A percentile compares a stretch with the other conserved stretches of the same genome.
Evolutionary conservation across 768 basidiomycete species (phyloP).

Genomic region (Macrolepiota fuliginosa): DNA sequence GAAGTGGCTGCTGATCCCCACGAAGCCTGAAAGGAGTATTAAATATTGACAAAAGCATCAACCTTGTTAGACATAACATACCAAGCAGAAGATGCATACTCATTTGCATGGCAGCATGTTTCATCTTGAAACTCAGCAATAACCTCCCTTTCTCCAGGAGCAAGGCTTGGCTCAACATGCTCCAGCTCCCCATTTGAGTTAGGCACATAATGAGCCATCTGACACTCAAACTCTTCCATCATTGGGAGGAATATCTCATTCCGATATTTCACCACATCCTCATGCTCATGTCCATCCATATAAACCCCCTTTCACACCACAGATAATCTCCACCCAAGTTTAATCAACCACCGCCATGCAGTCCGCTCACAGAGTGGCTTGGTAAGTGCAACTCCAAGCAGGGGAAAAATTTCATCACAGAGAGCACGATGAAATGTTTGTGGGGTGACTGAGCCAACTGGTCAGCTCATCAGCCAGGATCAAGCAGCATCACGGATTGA

Average conservation of each 20-base stretch:
- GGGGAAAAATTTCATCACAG: constrained; percentile 27
- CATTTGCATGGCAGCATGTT: constrained; percentile 26
- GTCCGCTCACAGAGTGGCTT: constrained; percentile 27
- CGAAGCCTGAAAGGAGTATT: constrained; percentile 7
- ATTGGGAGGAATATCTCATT: constrained; percentile 25
- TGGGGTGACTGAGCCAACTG: constrained; percentile 30
- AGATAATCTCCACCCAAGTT: constrained; percentile 29
- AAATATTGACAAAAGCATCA: not conserved
- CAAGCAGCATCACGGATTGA: constrained; percentile 24
- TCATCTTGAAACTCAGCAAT: constrained; percentile 31
- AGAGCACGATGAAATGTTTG: constrained; percentile 21
- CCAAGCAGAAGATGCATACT: constrained; percentile 16
- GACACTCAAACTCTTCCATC: constrained; percentile 19
- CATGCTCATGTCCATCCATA: constrained; percentile 25
- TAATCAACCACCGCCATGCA: constrained; percentile 35
- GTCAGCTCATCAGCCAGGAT: constrained; percentile 29
- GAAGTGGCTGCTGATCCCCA: constrained; percentile 21
- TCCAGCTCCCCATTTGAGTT: constrained; percentile 16
- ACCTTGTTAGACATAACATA: not conserved
- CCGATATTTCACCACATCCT: constrained; percentile 32
- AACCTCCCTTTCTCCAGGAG: constrained; percentile 21
- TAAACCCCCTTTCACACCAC: constrained; percentile 29
- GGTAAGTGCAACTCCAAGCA: constrained; percentile 22
- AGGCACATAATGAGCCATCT: constrained; percentile 18
- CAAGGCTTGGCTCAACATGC: constrained; percentile 20